Conservation (phyloP, 2,329 filamentous ascomycete species). For the Sporothrix inflata region DNA sequence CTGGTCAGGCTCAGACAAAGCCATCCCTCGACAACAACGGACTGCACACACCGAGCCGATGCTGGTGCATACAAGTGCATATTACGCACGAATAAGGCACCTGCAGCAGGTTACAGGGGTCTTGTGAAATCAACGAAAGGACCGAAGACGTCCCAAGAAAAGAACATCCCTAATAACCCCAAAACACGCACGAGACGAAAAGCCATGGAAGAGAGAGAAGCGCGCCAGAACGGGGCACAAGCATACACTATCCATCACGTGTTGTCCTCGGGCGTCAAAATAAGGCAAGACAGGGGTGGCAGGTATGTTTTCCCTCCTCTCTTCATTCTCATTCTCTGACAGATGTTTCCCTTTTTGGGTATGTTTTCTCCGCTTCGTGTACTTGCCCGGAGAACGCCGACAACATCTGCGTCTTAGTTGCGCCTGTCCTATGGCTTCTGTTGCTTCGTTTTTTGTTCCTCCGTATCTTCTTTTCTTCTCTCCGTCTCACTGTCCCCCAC, state of each 20-base stretch:
- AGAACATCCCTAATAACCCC: background rate
- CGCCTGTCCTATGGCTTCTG: background rate
- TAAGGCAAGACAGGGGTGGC: background rate
- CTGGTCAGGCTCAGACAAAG: background rate
- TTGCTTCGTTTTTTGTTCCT: background rate
- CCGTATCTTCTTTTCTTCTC: background rate
- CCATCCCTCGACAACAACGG: background rate
- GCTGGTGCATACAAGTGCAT: background rate
- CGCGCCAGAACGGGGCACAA: background rate
- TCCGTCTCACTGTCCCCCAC: background rate
- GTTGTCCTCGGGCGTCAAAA: background rate
- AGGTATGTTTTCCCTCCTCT: background rate
- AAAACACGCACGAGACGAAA: background rate
- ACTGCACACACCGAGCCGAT: background rate
- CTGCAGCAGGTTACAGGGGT: background rate
- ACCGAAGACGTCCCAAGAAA: background rate
- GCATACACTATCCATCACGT: slow-evolving; percentile 11
- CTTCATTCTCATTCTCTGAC: background rate
- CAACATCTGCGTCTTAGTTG: background rate
- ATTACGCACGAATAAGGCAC: background rate
- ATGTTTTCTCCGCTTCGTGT: slow-evolving; percentile 1
- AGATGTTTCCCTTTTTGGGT: background rate
- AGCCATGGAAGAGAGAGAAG: background rate
- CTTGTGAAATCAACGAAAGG: slow-evolving; percentile 6
- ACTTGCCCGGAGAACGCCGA: slow-evolving; percentile 1